Evolutionary conservation across 2,329 filamentous ascomycete genomes (phyloP), one percentile per base, ranked within the genome.

Genomic region (Juglanconis oblonga): DNA sequence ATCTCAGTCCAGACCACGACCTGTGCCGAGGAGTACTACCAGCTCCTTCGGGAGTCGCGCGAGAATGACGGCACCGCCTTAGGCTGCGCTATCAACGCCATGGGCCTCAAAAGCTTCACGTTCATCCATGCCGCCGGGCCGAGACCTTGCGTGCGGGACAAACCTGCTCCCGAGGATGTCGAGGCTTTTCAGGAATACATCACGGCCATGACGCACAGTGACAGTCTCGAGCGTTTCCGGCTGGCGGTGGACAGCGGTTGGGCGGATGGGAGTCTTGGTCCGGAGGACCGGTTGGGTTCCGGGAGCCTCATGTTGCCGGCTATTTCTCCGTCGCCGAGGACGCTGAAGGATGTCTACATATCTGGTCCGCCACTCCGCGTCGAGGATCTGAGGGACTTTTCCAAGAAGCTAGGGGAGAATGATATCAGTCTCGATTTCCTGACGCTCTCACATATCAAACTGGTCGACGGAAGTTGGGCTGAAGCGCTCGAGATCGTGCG

Each of bases 231-330:
- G 44, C 42, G 56, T 8, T 35, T 52, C 9, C 38, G 59, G 40
- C 47, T 62, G 47, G 51, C 35, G 3, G 10, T 55, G 13, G 59
- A 62, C 59, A 44, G 52, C n/a, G 56, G 47, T 11, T 62, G 59
- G 59, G 44, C 48, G 1, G 56, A 59, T 5, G 47, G 56, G 17
- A 42, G 29, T 5, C 47, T 52, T 9, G 48, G 52, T 3, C 14
- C 40, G 17, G 40, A 55, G 7, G 17, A 49, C 1, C 24, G n/a
- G 5, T 10, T 51, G 6, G 36, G 33, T 3, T 32, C 52, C 6
- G 55, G 47, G 8, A 32, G n/a, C 1, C 13, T 58, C 6, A 29
- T 55, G 4, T 42, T 5, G 33, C 49, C n/a, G 54, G 17, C 17
- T 24, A 51, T 0, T 17, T 32, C 1, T 51, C 44, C 1, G 29